Evolutionary conservation across 2,329 filamentous ascomycete genomes (phyloP).

Genomic region (Aspergillus phoenicis): DNA sequence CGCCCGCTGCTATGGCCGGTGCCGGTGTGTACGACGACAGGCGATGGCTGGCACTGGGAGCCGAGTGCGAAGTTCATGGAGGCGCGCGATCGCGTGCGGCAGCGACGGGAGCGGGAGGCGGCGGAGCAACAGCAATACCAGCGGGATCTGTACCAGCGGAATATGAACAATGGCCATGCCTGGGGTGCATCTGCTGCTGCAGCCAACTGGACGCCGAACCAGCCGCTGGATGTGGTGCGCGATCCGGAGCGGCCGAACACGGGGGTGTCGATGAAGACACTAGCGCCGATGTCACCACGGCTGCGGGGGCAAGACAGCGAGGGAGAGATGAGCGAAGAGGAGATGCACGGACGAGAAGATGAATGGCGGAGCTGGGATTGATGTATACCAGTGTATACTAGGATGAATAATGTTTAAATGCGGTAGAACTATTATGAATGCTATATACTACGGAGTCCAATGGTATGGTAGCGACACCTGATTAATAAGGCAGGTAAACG

Average conservation of each 20-base stretch:
- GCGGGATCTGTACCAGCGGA: slow-evolving; percentile 39
- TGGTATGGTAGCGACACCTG: not conserved
- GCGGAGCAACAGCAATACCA: slow-evolving; percentile 36
- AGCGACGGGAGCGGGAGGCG: slow-evolving; percentile 33
- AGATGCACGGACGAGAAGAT: slow-evolving; percentile 25
- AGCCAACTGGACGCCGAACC: slow-evolving; percentile 25
- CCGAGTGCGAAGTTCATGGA: slow-evolving; percentile 76
- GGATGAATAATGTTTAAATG: no score
- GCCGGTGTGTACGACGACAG: slow-evolving; percentile 80
- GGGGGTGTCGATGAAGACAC: slow-evolving; percentile 47
- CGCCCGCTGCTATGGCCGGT: slow-evolving; percentile 73
- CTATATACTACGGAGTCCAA: not conserved
- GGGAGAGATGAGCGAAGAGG: not conserved
- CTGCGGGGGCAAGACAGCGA: slow-evolving; percentile 30
- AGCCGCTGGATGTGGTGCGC: slow-evolving; percentile 20
- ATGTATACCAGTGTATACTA: not conserved
- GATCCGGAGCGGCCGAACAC: slow-evolving; percentile 39
- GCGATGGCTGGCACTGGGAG: slow-evolving; percentile 95
- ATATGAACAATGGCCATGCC: slow-evolving; percentile 33
- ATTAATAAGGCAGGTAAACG: not conserved
- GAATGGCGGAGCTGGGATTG: slow-evolving; percentile 47
- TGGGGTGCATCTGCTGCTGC: slow-evolving; percentile 29
- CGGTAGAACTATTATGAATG: not conserved
- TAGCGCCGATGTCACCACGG: slow-evolving; percentile 43
- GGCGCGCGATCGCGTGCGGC: slow-evolving; percentile 48